Evolutionary conservation across 345 rosid species (phyloP), one percentile per base, ranked within the genome.

Genomic region (Acer campestre): DNA sequence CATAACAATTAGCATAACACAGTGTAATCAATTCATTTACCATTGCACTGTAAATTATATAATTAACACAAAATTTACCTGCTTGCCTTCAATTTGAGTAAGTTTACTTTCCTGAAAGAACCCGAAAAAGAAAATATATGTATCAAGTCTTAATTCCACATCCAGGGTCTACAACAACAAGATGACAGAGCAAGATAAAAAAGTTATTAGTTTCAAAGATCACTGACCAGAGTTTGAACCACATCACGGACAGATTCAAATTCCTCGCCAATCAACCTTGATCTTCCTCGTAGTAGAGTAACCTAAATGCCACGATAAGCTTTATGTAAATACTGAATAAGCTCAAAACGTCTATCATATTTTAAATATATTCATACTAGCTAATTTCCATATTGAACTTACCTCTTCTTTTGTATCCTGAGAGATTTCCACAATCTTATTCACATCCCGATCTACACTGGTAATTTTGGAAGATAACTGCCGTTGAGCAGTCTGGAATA

Each of bases 161-260:
- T 67, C 12, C 20, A 67, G 44, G 79, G 59, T 72, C 44, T 35
- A 58, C 16, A 77, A 17, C 14, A 46, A 25, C 12, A 22, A 64
- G 55, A 42, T n/a, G 70, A 44, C n/a, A n/a, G 20, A 25, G 61
- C 67, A 75, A 48, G 42, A 61, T 12, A 18, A 76, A 55, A 3
- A 61, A 55, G 51, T 44, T 73, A 72, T 20, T 70, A 63, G 10
- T 29, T 29, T 68, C 38, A 61, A 76, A 77, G 68, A 81, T 61
- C 10, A 51, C 77, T 81, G 78, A 96, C 98, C 94, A 96, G 84
- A 70, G 82, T 87, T 88, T 94, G 92, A 72, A 96, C 95, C 44
- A 84, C 90, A 81, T 83, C 81, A 56, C 89, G 88, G 68, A 90
- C 92, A 81, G 83, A 75, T 58, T 85, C 86, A 77, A 92, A 89